Conservation (phyloP, 495 filamentous ascomycete species). For the Thozetella sp. region DNA sequence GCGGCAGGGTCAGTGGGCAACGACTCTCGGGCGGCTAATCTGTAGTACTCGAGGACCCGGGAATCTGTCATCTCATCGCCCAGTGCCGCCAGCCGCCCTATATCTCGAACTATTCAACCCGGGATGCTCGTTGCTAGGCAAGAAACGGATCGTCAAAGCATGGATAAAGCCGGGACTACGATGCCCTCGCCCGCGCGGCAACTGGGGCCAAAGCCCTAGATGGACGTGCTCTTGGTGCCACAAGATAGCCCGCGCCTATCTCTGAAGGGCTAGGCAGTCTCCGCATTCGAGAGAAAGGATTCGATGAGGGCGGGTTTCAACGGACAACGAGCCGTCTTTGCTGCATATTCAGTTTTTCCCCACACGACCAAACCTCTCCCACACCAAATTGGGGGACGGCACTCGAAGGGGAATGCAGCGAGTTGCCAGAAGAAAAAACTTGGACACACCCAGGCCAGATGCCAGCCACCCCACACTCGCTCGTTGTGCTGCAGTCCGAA, state of each 20-base stretch:
- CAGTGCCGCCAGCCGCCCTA: background rate
- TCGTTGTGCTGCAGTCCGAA: constrained; percentile 13
- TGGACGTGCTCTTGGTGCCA: background rate
- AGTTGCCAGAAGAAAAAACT: background rate
- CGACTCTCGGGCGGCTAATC: constrained; percentile 9
- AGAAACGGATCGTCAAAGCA: background rate
- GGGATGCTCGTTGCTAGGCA: background rate
- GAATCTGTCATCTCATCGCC: background rate
- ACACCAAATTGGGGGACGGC: constrained; percentile 1
- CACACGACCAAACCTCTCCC: constrained; percentile 10
- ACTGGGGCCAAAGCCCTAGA: background rate
- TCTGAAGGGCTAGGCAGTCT: background rate
- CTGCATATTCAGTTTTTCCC: constrained; percentile 14
- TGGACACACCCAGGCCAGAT: constrained; percentile 1
- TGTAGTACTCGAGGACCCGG: background rate
- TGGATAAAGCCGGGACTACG: background rate
- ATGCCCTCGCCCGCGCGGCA: background rate
- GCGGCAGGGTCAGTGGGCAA: constrained; percentile 2
- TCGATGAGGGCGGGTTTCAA: constrained; percentile 9
- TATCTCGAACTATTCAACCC: background rate
- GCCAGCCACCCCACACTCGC: constrained; percentile 16
- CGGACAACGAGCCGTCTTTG: constrained; percentile 28
- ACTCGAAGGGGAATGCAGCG: too few relatives aligned
- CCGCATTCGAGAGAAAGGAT: constrained; percentile 7
- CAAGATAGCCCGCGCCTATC: background rate